Evolutionary conservation across 352 stramenopile genomes (phyloP).

Genomic region (Phytophthora europaea): DNA sequence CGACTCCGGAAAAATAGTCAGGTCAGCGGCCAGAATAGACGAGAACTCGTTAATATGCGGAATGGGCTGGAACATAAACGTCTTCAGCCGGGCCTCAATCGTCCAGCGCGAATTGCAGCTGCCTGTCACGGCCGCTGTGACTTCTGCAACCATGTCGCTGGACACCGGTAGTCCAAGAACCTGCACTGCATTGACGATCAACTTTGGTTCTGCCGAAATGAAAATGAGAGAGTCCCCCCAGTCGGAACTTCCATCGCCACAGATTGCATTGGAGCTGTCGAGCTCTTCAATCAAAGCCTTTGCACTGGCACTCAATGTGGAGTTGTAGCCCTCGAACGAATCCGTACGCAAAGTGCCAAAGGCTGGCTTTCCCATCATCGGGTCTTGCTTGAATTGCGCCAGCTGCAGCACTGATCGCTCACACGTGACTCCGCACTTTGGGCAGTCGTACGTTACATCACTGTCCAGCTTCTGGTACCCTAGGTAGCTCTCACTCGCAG

Average conservation of each 20-base stretch:
- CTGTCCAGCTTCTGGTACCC: conserved; percentile 38
- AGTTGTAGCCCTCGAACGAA: conserved; percentile 39
- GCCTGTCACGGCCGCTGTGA: conserved; percentile 15
- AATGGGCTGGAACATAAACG: conserved; percentile 53
- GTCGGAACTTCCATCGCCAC: conserved; percentile 34
- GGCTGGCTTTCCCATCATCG: conserved; percentile 44
- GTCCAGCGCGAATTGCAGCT: conserved; percentile 40
- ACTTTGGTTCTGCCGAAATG: conserved; percentile 29
- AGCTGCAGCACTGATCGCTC: conserved; percentile 38
- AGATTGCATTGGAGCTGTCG: conserved; percentile 23
- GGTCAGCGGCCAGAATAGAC: conserved; percentile 41
- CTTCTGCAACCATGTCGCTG: conserved; percentile 35
- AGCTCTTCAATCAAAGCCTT: conserved; percentile 28
- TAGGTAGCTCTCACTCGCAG: conserved; percentile 40
- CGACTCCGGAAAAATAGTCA: conserved; percentile 47
- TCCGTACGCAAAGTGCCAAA: conserved; percentile 41
- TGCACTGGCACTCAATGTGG: conserved; percentile 31
- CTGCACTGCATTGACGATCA: conserved; percentile 37
- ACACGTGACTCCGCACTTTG: conserved; percentile 37
- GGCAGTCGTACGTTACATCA: conserved; percentile 37
- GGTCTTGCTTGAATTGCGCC: conserved; percentile 37
- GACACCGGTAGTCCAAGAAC: conserved; percentile 34
- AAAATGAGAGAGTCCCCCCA: conserved; percentile 43
- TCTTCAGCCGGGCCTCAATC: conserved; percentile 37
- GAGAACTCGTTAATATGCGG: conserved; percentile 44